Conservation (phyloP, 1,284 basidiomycete species). For the Pseudozyma thailandica region DNA sequence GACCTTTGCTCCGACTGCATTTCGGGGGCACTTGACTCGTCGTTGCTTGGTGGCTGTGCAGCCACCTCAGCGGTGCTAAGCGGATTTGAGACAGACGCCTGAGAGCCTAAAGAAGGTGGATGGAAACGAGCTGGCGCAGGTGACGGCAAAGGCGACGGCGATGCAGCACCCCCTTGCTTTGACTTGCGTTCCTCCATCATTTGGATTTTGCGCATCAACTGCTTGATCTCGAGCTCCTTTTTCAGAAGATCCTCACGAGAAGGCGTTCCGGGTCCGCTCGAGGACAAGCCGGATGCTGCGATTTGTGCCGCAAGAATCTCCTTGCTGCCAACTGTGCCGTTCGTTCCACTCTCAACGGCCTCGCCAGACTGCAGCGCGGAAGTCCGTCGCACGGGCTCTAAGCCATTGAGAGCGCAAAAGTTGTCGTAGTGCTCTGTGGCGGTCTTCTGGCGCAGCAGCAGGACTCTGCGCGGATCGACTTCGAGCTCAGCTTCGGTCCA, state of each 20-base stretch:
- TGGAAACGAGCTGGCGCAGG: constrained; percentile 17
- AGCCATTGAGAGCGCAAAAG: constrained; percentile 29
- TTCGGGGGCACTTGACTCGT: not conserved
- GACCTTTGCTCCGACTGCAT: not conserved
- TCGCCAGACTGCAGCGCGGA: constrained; percentile 6
- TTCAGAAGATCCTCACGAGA: constrained; percentile 34
- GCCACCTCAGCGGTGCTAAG: not conserved
- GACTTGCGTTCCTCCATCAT: constrained; percentile 42
- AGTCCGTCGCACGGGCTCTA: constrained; percentile 10
- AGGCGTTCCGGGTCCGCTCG: constrained; percentile 17
- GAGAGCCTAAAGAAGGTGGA: not conserved
- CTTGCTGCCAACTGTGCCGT: not conserved
- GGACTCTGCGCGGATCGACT: constrained; percentile 13
- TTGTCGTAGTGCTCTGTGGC: constrained; percentile 30
- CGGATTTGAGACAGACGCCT: not conserved
- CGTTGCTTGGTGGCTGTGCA: not conserved
- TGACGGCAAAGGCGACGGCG: constrained; percentile 12
- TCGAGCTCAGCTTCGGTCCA: constrained; percentile 15
- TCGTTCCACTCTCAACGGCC: not conserved
- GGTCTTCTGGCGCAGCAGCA: constrained; percentile 24
- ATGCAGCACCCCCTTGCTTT: constrained; percentile 12
- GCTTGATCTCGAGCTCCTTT: constrained; percentile 50
- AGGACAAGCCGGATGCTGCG: constrained; percentile 1
- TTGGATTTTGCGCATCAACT: constrained; percentile 37
- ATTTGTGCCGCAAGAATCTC: constrained; percentile 9